These are phyloP conservation scores for Sporothrix phasma DNA, from an alignment of 2,329 filamentous ascomycete species.

Conservation along the genomic window DNA sequence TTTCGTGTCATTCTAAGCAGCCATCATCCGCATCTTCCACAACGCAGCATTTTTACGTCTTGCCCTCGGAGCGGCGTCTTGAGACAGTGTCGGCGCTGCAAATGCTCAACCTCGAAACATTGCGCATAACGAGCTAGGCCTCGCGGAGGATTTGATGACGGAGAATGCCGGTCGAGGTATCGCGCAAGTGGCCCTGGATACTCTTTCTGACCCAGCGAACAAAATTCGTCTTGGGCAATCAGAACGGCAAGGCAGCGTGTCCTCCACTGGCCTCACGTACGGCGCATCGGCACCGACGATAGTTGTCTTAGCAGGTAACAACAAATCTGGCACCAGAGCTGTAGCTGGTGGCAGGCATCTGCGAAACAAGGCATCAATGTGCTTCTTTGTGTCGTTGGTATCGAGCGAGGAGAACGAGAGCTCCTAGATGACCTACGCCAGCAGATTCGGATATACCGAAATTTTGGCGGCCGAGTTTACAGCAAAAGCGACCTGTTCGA, in stretches of 20 bases:
- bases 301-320: slow-evolving; percentile 88
- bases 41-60: slow-evolving; percentile 40
- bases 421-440: slow-evolving; percentile 69
- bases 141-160: slow-evolving; percentile 81
- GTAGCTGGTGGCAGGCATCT: slow-evolving; percentile 80
- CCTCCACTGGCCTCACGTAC: not conserved
- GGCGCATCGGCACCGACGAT: slow-evolving; percentile 31
- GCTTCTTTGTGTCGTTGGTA: slow-evolving; percentile 72
- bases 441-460: slow-evolving; percentile 75
- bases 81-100: slow-evolving; percentile 64
- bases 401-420: slow-evolving; percentile 70
- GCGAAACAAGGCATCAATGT: slow-evolving; percentile 69
- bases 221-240: slow-evolving; percentile 42
- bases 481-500: slow-evolving; percentile 53
- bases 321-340: slow-evolving; percentile 76
- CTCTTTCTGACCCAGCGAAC: slow-evolving; percentile 53
- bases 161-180: slow-evolving; percentile 87
- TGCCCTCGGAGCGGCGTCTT: slow-evolving; percentile 46
- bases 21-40: slow-evolving; percentile 20
- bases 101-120: slow-evolving; percentile 91
- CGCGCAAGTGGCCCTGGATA: slow-evolving; percentile 67
- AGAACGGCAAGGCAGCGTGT: not conserved
- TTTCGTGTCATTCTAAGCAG: not conserved
- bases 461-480: slow-evolving; percentile 66
- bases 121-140: slow-evolving; percentile 73